phyloP scores from a whole-genome alignment of 148 eudicot species.

The Vaccinium vitisidaea region DNA sequence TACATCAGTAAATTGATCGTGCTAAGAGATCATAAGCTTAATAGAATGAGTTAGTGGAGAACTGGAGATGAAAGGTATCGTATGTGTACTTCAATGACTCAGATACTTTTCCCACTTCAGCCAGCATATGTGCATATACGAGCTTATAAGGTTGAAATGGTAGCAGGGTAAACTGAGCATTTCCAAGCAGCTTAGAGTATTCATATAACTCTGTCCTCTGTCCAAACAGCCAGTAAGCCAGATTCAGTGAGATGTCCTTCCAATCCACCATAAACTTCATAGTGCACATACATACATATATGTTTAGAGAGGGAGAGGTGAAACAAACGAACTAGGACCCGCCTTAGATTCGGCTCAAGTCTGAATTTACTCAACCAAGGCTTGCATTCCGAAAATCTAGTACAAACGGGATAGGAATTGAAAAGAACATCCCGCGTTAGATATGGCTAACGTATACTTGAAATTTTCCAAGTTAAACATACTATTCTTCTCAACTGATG shows the following conservation, averaged over 20 bases:
- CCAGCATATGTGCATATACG: conserved; percentile 81
- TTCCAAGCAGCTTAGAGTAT: conserved; percentile 81
- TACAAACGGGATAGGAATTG: no score
- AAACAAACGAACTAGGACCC: background rate
- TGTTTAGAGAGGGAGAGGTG: background rate
- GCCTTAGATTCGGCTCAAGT: background rate
- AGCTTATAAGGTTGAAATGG: conserved; percentile 89
- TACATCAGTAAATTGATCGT: conserved; percentile 27
- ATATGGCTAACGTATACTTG: no score
- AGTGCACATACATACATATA: background rate
- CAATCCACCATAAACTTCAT: background rate
- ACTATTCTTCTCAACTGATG: no score
- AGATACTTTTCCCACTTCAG: conserved; percentile 82
- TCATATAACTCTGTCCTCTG: conserved; percentile 91
- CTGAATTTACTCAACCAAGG: background rate
- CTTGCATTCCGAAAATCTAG: no score
- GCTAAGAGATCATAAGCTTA: conserved; percentile 23
- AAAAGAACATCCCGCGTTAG: no score
- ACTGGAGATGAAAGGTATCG: conserved; percentile 2
- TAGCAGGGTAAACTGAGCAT: conserved; percentile 70
- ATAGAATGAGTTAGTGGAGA: conserved; percentile 4
- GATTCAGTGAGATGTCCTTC: conserved; percentile 1
- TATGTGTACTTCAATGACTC: conserved; percentile 77
- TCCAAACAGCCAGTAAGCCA: conserved; percentile 16
- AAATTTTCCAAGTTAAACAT: no score